Evolutionary conservation across 73 alveolate species (phyloP).

Genomic region (Paramecium octaurelia): DNA sequence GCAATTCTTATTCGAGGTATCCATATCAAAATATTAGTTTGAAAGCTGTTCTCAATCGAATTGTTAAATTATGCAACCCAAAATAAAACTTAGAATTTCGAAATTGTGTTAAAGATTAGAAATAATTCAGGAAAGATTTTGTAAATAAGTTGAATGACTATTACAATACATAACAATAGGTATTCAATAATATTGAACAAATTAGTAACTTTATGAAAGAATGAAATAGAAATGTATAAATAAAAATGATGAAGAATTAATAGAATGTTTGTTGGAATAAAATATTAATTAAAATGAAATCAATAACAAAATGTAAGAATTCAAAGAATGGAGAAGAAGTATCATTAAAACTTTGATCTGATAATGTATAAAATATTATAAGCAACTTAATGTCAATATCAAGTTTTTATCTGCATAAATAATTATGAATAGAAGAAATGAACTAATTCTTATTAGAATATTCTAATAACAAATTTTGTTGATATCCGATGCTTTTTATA

Average conservation of each 20-base stretch:
- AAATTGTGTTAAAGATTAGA: background rate
- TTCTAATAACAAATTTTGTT: background rate
- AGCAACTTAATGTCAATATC: background rate
- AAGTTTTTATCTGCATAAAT: background rate
- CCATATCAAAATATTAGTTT: background rate
- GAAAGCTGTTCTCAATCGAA: background rate
- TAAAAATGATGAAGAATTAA: background rate
- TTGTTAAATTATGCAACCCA: background rate
- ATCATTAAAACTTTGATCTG: background rate
- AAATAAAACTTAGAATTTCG: background rate
- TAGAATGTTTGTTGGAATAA: background rate
- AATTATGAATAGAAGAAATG: background rate
- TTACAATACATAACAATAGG: background rate
- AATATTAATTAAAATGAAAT: background rate
- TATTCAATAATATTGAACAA: background rate
- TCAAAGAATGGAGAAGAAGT: background rate
- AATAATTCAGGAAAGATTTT: background rate
- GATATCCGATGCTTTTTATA: background rate
- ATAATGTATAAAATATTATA: background rate
- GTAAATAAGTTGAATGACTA: background rate
- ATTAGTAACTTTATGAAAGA: background rate
- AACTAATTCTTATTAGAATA: too few species aligned
- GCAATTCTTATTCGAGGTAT: constrained; percentile 35
- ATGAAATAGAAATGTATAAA: background rate
- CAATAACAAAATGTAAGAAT: background rate